Base-by-base conservation (phyloP, 495 filamentous ascomycete genomes). In the Annulohypoxylon bovei region DNA sequence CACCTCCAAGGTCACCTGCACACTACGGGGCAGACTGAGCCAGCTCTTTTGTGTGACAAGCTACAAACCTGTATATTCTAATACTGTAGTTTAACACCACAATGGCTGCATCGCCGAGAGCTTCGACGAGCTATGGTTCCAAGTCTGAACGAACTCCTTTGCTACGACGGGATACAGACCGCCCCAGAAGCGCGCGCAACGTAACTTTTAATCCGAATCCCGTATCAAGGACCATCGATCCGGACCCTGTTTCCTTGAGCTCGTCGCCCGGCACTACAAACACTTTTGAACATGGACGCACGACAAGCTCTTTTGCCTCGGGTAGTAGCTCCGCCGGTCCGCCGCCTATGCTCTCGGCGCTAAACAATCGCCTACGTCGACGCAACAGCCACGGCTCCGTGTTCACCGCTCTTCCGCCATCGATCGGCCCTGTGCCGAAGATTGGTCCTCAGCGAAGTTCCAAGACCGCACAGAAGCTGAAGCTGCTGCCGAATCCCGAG, bases 401-500 rank as follows among this genome's bases (percentile, higher is more conserved):
- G 35, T 87, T 92, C 63, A 85, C 89, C 6, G 79, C 84, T 20
- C 79, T 83, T 7, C 76, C 84, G 0, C 81, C 80, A 1, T 78
- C 79, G 6, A 67, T 83, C 3, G 61, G 60, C 27, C 65, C 64
- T 14, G 80, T 86, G 6, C 82, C 90, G 8, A 99, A 99, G 81
- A 94, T 98, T 57, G 95, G 95, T 3, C 93, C 96, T 6, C 95
- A 98, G 72, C 82, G 95, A 77, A 98, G 94, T 44, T 97, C 93
- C 28, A 95, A 97, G 77, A 97, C 91, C 61, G 92, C 93, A 1
- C 93, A 98, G 82, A 99, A 99, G 80, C 85, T 99, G 55, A 99
- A 99, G 79, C 85, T 98, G 14, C 82, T 99, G 8, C 95, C 95
- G 3, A 93, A 95, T 73, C 94, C 96, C 1, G 92, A 95, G 42